phyloP scores from a whole-genome alignment of 768 basidiomycete species.

The Podaxis sp. region DNA sequence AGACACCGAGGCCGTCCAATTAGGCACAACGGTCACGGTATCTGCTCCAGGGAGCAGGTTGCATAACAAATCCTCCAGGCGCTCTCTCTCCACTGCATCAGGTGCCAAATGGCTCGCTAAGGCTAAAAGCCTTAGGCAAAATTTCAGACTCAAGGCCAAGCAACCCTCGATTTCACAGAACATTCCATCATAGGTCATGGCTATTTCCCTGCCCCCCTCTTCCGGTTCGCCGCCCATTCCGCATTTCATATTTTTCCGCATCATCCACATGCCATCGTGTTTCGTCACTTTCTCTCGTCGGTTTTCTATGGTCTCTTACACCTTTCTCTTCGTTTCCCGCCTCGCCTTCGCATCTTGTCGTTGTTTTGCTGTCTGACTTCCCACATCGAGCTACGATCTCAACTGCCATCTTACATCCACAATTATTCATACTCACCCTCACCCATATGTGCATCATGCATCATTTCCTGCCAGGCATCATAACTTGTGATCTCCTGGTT shows the following conservation, averaged over 20 bases:
- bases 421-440: not conserved
- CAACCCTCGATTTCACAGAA: not conserved
- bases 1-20: not conserved
- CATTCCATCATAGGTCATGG: not conserved
- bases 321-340: not conserved
- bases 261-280: not conserved
- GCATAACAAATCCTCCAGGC: constrained; percentile 5
- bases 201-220: not conserved
- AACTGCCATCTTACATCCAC: not conserved
- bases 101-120: constrained; percentile 7
- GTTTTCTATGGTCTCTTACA: not conserved
- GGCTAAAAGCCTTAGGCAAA: constrained; percentile 10
- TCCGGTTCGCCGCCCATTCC: not conserved
- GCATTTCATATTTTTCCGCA: not conserved
- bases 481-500: not conserved
- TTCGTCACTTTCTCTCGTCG: not conserved
- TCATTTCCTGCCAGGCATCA: not conserved
- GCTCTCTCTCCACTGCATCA: not conserved
- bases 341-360: not conserved
- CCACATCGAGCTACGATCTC: constrained; percentile 1
- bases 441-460: not conserved
- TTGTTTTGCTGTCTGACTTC: not conserved
- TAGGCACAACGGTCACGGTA: constrained; percentile 12
- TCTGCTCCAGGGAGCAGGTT: constrained; percentile 11
- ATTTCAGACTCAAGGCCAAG: not conserved